Evolutionary conservation across 129 eudicot species (phyloP), one percentile per base, ranked within the genome.

Genomic region (Ambrosia trifida): DNA sequence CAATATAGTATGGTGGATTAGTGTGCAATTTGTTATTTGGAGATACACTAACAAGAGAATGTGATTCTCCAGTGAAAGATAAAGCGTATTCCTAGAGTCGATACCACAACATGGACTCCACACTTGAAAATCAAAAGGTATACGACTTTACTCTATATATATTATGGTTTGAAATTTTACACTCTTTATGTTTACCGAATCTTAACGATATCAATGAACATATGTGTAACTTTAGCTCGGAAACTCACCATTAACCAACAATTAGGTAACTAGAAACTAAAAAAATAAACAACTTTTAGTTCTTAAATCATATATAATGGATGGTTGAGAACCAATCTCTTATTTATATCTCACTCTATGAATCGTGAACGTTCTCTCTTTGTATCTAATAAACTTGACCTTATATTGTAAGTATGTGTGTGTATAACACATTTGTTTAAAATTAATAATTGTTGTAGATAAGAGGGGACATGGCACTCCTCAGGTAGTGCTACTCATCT

Each of bases 31-130:
- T 51, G 28, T 20, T 33, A 76, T 76, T 33, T 67, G n/a, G 41
- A 61, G 75, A 61, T 50, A 38, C 71, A 62, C 72, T 58, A 77
- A 51, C 75, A 69, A 69, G 81, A 77, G 81, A 77, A 77, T 77
- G 47, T 77, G 81, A 77, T 77, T 61, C 81, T 77, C 58, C 81
- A 12, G 4, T 46, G 14, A 13, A 14, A 13, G 4, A 46, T 11
- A 1, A 46, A 47, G 7, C 1, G 17, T 47, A 47, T 47, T 47
- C 0, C 14, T 47, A 17, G 18, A 13, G 53, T 3, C 19, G 3
- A 11, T 13, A 47, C 19, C 13, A 46, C n/a, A 14, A 46, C 18
- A 46, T 46, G 4, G 18, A 46, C 2, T 12, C 4, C 52, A 11
- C 52, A 46, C 12, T 46, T 46, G n/a, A 24, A 24, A 24, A 24